phyloP scores from a whole-genome alignment of 2,329 filamentous ascomycete species.

The Grosmannia serpens region DNA sequence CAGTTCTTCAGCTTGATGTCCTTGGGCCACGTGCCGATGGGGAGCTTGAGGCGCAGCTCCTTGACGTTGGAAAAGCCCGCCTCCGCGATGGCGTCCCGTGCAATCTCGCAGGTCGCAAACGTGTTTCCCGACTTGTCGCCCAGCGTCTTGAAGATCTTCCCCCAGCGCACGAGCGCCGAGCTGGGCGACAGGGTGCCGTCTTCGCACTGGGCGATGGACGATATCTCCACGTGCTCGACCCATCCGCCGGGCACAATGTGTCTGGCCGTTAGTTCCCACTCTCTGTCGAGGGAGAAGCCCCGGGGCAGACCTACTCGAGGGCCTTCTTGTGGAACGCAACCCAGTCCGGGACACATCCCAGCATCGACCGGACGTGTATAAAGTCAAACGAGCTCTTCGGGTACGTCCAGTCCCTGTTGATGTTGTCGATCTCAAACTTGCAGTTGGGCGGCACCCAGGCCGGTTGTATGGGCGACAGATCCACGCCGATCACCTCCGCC shows the following conservation, averaged over 20 bases:
- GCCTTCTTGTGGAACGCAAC: slow-evolving; percentile 33
- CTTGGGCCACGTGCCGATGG: slow-evolving; percentile 42
- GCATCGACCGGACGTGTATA: slow-evolving; percentile 43
- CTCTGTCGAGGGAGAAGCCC: too few species aligned
- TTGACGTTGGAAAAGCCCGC: slow-evolving; percentile 29
- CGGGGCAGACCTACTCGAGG: background rate
- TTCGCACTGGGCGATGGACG: slow-evolving; percentile 11
- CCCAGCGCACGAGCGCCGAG: slow-evolving; percentile 12
- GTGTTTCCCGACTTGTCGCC: slow-evolving; percentile 1
- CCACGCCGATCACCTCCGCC: slow-evolving; percentile 31
- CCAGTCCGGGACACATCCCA: slow-evolving; percentile 42
- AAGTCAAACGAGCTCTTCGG: slow-evolving; percentile 40
- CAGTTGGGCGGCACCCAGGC: slow-evolving; percentile 45
- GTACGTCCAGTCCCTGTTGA: slow-evolving; percentile 36
- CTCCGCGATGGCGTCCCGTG: background rate
- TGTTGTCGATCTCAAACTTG: slow-evolving; percentile 51
- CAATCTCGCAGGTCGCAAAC: background rate
- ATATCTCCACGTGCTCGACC: slow-evolving; percentile 14
- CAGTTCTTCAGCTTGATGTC: slow-evolving; percentile 39
- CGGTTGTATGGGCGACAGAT: slow-evolving; percentile 39
- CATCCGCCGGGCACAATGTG: slow-evolving; percentile 35
- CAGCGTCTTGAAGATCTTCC: background rate
- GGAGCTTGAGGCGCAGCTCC: slow-evolving; percentile 37
- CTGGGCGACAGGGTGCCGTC: slow-evolving; percentile 14
- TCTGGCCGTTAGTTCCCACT: slow-evolving; percentile 14